Evolutionary conservation across 2,329 filamentous ascomycete genomes (phyloP).

Genomic region (Ilyonectria sp.): DNA sequence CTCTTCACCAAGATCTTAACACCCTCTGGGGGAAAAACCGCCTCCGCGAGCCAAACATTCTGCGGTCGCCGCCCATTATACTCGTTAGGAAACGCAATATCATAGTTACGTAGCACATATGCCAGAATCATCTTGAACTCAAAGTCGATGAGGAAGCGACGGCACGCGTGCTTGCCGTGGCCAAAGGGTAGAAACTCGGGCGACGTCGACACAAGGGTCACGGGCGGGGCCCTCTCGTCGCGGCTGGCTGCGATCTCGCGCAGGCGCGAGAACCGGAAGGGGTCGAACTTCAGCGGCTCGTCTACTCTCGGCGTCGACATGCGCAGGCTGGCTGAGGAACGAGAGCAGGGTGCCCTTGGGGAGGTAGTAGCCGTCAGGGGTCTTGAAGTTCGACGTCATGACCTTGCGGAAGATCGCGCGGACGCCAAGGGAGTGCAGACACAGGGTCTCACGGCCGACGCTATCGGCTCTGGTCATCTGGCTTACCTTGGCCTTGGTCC

Average conservation of each 20-base stretch:
- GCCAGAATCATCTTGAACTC: slow-evolving; percentile 52
- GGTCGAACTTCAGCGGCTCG: slow-evolving; percentile 1
- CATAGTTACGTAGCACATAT: slow-evolving; percentile 41
- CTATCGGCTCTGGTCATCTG: slow-evolving; percentile 59
- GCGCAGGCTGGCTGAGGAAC: background rate
- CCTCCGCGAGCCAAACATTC: slow-evolving; percentile 42
- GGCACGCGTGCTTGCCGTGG: slow-evolving; percentile 43
- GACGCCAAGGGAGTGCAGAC: slow-evolving; percentile 52
- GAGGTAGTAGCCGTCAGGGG: slow-evolving; percentile 36
- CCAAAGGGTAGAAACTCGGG: slow-evolving; percentile 48
- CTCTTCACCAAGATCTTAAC: slow-evolving; percentile 39
- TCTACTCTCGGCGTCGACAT: background rate
- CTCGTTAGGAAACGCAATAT: slow-evolving; percentile 37
- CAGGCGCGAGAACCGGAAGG: slow-evolving; percentile 44
- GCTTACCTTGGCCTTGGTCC: slow-evolving; percentile 57
- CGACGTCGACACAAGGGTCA: slow-evolving; percentile 39
- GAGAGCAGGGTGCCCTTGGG: background rate
- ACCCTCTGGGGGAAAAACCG: slow-evolving; percentile 36
- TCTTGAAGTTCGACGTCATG: slow-evolving; percentile 48
- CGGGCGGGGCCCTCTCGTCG: slow-evolving; percentile 29
- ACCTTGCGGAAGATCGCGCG: slow-evolving; percentile 51
- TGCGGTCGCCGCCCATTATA: slow-evolving; percentile 40
- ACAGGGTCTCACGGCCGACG: slow-evolving; percentile 59
- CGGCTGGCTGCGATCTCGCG: slow-evolving; percentile 47
- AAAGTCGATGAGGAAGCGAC: slow-evolving; percentile 50